Conservation (phyloP, 2,329 filamentous ascomycete species). For the Talaromyces pinophilus region DNA sequence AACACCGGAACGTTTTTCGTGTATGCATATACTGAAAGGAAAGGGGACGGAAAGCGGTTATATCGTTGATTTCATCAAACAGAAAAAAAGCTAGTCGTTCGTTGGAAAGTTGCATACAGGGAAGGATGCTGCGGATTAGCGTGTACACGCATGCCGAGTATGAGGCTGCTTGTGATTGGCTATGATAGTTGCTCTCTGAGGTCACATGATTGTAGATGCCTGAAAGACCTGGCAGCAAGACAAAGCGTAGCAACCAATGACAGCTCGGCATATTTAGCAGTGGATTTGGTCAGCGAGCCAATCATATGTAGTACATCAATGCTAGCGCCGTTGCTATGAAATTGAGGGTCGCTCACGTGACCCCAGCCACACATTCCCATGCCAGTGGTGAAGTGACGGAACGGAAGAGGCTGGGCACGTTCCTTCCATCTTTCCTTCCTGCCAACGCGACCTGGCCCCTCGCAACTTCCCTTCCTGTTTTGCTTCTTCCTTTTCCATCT, state of each 20-base stretch:
- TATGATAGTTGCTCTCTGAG: neutral
- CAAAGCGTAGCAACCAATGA: neutral
- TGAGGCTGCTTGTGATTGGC: conserved; percentile 3
- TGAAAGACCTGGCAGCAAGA: neutral
- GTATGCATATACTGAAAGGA: neutral
- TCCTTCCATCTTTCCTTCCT: conserved; percentile 6
- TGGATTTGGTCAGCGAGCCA: neutral
- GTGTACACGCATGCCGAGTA: neutral
- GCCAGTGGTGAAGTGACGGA: conserved; percentile 11
- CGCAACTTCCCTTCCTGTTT: conserved; percentile 22
- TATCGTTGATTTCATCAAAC: neutral
- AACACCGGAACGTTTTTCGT: neutral
- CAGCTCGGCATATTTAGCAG: neutral
- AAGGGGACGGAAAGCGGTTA: neutral
- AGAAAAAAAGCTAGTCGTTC: neutral
- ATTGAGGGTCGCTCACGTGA: conserved; percentile 31
- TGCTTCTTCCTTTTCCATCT: conserved; percentile 22
- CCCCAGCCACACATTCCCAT: conserved; percentile 32
- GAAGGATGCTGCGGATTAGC: conserved; percentile 11
- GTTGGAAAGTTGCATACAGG: neutral
- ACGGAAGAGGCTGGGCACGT: conserved; percentile 22
- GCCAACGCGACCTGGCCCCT: conserved; percentile 23
- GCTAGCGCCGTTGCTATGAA: conserved; percentile 7
- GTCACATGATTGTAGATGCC: conserved; percentile 13
- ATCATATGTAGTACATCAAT: neutral